Base-by-base conservation (phyloP, 805 yeast genomes). In the Starmerella vitae region DNA sequence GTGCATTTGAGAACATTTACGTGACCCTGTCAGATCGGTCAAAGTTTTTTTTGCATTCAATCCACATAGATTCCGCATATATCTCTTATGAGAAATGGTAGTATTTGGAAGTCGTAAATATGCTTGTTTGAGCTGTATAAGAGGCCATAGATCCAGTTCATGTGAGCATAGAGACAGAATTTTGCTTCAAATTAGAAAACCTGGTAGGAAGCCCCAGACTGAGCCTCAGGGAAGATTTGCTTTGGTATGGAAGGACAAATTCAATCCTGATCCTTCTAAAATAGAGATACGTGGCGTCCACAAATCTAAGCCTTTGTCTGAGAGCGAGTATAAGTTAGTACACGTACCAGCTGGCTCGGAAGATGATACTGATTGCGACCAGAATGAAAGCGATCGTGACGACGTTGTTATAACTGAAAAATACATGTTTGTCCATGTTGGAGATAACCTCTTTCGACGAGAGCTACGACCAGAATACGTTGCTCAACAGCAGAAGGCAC, bases 101-200 rank as follows among this genome's bases (percentile, higher is more conserved):
- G 38, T 48, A 8, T 48, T 42, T 30, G 50, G 43, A 24, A 42
- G 48, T 34, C 48, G 42, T 27, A 48, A 52, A 21, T 48, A 48
- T 26, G 55, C 52, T 27, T 48, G 61, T 41, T 30, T 59, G 26
- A 54, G 47, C 52, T 88, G 98, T 55, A 83, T 91, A 19, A 65
- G 95, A 32, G 97, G 97, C 14, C 98, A 88, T 54, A 63, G 98
- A 30, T 81, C 95, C 1, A 75, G 88, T 1, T 74, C 78, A 39
- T 88, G 98, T 58, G 72, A 72, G 38, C 98, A 88, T 59, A 72
- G 79, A 22, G 66, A 71, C 37, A 67, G 95, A 34, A 83, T 91
- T 19, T 64, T 88, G 30, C 76, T 86, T 10, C 82, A 84, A 51
- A 95, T 88, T 10, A 68, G 94, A 20, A 72, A 82, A n/a, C 71